Conservation (phyloP, 208 protist species). For the Trypanosoma theileri region DNA sequence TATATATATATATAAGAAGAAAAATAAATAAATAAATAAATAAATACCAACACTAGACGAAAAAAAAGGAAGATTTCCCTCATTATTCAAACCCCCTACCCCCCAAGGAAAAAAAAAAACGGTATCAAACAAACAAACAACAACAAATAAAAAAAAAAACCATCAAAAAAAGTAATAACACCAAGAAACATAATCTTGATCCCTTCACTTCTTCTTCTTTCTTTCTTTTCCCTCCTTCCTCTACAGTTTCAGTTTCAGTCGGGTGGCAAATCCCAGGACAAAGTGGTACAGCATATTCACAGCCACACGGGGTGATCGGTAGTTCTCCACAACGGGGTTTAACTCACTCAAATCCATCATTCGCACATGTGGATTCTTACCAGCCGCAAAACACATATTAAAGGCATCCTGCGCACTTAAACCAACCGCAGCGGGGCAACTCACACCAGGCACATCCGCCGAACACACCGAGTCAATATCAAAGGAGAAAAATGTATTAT, state of each 20-base stretch:
- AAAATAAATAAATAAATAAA: too few relatives aligned
- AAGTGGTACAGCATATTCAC: slow-evolving; percentile 71
- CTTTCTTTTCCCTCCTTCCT: slow-evolving; percentile 4
- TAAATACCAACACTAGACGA: too few relatives aligned
- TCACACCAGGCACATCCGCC: slow-evolving; percentile 57
- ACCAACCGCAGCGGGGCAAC: slow-evolving; percentile 46
- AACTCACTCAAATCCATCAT: slow-evolving; percentile 71
- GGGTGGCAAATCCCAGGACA: slow-evolving; percentile 41
- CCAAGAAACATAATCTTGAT: neutral
- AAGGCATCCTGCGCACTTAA: slow-evolving; percentile 57
- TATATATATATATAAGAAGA: too few relatives aligned
- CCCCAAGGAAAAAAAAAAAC: too few relatives aligned
- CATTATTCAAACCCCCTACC: too few relatives aligned
- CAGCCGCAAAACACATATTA: slow-evolving; percentile 55
- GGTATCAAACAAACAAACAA: neutral
- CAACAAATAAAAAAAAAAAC: slow-evolving; percentile 3
- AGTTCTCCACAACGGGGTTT: slow-evolving; percentile 63
- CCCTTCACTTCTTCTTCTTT: slow-evolving; percentile 12
- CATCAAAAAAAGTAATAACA: neutral
- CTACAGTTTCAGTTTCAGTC: slow-evolving; percentile 19
- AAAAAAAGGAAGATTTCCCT: too few relatives aligned
- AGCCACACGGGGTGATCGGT: slow-evolving; percentile 49
- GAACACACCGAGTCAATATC: slow-evolving; percentile 60
- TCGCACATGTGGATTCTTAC: slow-evolving; percentile 34
- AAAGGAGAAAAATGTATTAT: slow-evolving; percentile 74